Base-by-base conservation (phyloP, 345 rosid species). In the Arabis hirsuta region DNA sequence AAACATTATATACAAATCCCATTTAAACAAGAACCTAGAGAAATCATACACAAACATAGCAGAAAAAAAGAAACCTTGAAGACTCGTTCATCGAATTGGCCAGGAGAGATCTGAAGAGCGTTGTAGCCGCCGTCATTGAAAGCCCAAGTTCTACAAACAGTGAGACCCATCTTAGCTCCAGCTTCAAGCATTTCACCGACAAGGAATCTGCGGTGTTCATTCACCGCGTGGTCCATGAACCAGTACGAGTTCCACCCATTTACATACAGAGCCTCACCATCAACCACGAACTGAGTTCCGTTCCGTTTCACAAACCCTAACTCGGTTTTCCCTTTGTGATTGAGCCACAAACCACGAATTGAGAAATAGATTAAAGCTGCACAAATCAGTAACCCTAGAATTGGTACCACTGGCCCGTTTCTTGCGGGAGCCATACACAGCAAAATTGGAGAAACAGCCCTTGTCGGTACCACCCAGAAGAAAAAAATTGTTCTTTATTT, bases 171-270 rank as follows among this genome's bases (percentile, higher is more conserved):
- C 75, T 82, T 84, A 27, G 92, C 77, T 13, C 88, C 96, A 43
- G 87, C 83, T 55, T 81, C 78, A 55, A 91, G 81, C 86, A 91
- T 86, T 64, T 76, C 82, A 57, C 80, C 76, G 44, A 87, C 83
- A 74, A 83, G 87, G 13, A 79, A 74, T 54, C 77, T 81, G 69
- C 86, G 81, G 34, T 82, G 78, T 43, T 79, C 87, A 45, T 87
- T 86, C 41, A 77, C 96, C 41, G 92, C 88, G 13, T 84, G 90
- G 64, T 85, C 92, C 97, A 91, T 85, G 71, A 91, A 79, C 97
- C 97, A 91, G 57, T 82, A 91, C 54, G 97, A 88, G 79, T 91
- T 91, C 92, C 92, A 91, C 22, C 97, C 97, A 58, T 89, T 88
- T 4, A 87, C 73, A 71, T 91, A 91, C 12, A 84, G 80, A 9